phyloP scores from a whole-genome alignment of 805 yeast genomes.

The Tetrapisispora arboricola region DNA sequence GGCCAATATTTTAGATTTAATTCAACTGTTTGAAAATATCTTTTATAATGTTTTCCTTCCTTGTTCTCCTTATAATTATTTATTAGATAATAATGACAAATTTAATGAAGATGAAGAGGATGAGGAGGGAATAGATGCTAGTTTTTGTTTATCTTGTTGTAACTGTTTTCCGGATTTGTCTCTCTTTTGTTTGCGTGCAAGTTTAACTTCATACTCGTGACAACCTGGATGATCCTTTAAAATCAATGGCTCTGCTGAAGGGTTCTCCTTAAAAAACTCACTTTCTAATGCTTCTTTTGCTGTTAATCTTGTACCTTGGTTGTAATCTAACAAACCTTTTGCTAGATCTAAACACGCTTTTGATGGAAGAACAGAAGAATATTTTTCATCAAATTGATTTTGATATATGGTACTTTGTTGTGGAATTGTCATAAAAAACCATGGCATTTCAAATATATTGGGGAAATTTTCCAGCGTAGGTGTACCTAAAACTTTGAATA shows the following conservation, averaged over 20 bases:
- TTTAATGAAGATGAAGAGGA: not conserved
- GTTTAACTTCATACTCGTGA: slow-evolving; percentile 75
- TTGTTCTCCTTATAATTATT: not conserved
- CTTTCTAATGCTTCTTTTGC: slow-evolving; percentile 64
- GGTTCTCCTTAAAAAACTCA: slow-evolving; percentile 61
- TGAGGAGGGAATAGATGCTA: not conserved
- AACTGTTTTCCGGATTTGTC: not conserved
- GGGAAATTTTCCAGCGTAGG: slow-evolving; percentile 74
- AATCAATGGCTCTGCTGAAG: slow-evolving; percentile 48
- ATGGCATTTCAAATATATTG: slow-evolving; percentile 64
- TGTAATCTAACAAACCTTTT: slow-evolving; percentile 45
- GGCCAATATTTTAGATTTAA: no score
- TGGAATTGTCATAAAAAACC: slow-evolving; percentile 83
- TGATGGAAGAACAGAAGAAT: slow-evolving; percentile 35
- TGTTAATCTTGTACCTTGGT: slow-evolving; percentile 58
- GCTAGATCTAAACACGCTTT: slow-evolving; percentile 57
- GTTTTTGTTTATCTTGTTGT: not conserved
- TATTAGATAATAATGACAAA: not conserved
- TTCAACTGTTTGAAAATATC: no score
- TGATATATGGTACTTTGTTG: slow-evolving; percentile 7
- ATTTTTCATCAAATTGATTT: slow-evolving; percentile 32
- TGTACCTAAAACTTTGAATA: slow-evolving; percentile 80
- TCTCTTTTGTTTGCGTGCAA: slow-evolving; percentile 50
- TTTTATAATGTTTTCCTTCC: not conserved
- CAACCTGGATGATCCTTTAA: slow-evolving; percentile 64